These are phyloP conservation scores for Solanum pimpinellifolium DNA, from an alignment of 257 asterid species.

Conservation along the genomic window DNA sequence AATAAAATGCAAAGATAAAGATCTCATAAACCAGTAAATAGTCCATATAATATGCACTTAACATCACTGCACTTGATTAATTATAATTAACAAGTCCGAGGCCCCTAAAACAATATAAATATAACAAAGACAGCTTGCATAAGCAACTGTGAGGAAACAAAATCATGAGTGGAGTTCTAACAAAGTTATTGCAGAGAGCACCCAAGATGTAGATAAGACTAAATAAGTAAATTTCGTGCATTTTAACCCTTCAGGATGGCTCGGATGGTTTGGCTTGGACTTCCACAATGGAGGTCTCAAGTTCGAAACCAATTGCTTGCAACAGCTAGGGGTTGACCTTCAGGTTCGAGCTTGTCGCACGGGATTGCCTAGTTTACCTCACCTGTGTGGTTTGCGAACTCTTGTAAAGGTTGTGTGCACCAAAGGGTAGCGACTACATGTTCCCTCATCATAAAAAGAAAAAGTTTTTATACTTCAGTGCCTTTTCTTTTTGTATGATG, in stretches of 20 bases:
- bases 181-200: neutral
- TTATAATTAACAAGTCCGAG: neutral
- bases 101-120: neutral
- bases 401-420: neutral
- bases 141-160: neutral
- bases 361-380: neutral
- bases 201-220: neutral
- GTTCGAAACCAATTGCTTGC: neutral
- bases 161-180: neutral
- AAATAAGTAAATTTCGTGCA: neutral
- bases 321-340: neutral
- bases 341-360: neutral
- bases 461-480: neutral
- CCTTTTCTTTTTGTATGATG: neutral
- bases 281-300: neutral
- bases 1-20: neutral
- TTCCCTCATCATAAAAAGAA: neutral
- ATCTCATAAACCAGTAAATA: neutral
- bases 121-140: neutral
- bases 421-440: neutral
- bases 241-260: neutral
- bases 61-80: neutral
- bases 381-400: neutral
- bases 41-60: neutral
- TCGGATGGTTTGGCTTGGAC: neutral